phyloP scores from a whole-genome alignment of 176 grass and related monocot species.

The Lolium rigidum region DNA sequence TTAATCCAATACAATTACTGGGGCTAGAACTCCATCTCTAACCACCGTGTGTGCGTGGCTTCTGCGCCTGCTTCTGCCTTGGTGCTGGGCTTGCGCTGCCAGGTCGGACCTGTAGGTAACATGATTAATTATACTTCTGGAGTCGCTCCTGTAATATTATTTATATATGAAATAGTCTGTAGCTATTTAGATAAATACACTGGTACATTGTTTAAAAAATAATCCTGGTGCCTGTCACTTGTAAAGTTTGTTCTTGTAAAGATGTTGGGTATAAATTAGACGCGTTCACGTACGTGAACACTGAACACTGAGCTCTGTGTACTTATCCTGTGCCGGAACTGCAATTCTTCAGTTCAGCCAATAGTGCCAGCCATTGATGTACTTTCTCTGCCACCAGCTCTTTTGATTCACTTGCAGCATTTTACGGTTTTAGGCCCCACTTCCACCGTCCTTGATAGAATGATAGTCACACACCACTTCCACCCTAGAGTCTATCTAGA shows the following conservation, averaged over 20 bases:
- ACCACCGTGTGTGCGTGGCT: not conserved
- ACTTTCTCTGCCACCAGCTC: not conserved
- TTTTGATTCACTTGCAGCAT: not conserved
- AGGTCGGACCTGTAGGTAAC: slow-evolving; percentile 41
- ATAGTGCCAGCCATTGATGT: not conserved
- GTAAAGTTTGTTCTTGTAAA: slow-evolving; percentile 19
- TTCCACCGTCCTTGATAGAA: too few species aligned
- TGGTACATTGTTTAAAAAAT: not conserved
- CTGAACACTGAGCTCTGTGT: not conserved
- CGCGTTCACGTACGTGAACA: not conserved
- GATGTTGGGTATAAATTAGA: not conserved
- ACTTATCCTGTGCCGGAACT: slow-evolving; percentile 22
- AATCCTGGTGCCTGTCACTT: not conserved
- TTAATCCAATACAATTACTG: slow-evolving; percentile 29
- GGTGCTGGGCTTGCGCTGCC: slow-evolving; percentile 25
- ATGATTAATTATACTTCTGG: slow-evolving; percentile 36
- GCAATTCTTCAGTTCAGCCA: not conserved
- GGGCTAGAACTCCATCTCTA: not conserved
- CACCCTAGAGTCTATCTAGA: too few species aligned
- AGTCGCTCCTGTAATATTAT: slow-evolving; percentile 42
- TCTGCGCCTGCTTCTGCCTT: not conserved
- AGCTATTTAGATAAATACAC: not conserved
- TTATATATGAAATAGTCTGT: slow-evolving; percentile 31
- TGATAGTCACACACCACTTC: too few species aligned
- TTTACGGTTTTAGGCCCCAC: too few species aligned